Conservation (phyloP, 805 yeast genomes). For the Wickerhamiella nectarea region DNA sequence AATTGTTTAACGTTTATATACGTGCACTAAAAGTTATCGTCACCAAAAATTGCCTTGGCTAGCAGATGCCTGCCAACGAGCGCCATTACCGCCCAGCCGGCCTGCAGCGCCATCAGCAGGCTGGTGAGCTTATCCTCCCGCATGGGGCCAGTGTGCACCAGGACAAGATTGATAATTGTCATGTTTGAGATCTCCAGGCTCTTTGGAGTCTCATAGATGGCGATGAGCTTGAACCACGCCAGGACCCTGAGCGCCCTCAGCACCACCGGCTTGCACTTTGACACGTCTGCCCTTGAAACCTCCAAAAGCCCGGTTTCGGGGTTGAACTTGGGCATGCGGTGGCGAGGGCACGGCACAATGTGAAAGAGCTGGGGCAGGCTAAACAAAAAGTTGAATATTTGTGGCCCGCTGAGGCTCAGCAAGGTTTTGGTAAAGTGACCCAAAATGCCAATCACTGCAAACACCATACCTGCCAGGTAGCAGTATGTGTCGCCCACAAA, state of each 20-base stretch:
- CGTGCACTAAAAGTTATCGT: conserved; percentile 49
- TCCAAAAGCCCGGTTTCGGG: conserved; percentile 55
- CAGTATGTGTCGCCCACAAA: conserved; percentile 98
- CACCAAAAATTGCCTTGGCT: conserved; percentile 78
- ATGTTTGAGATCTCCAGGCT: conserved; percentile 51
- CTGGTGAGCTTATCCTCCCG: conserved; percentile 67
- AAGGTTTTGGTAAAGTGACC: conserved; percentile 95
- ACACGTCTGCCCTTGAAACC: conserved; percentile 39
- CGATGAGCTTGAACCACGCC: conserved; percentile 37
- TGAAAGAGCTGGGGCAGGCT: conserved; percentile 86
- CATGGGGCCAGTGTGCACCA: conserved; percentile 84
- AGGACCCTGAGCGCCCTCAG: conserved; percentile 32
- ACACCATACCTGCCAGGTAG: conserved; percentile 96
- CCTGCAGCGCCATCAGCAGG: conserved; percentile 47
- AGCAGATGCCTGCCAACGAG: conserved; percentile 64
- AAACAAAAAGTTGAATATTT: conserved; percentile 76
- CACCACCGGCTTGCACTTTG: conserved; percentile 17
- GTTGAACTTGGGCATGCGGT: conserved; percentile 73
- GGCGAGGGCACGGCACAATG: conserved; percentile 88
- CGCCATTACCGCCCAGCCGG: conserved; percentile 50
- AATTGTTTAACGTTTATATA: neutral
- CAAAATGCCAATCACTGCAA: conserved; percentile 88
- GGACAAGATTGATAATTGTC: conserved; percentile 70
- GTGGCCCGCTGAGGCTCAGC: conserved; percentile 76
- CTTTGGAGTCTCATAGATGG: conserved; percentile 26